A percentile compares a stretch with the other conserved stretches of the same genome.
Evolutionary conservation across 257 asterid species (phyloP).

Genomic region (Misopates orontium): DNA sequence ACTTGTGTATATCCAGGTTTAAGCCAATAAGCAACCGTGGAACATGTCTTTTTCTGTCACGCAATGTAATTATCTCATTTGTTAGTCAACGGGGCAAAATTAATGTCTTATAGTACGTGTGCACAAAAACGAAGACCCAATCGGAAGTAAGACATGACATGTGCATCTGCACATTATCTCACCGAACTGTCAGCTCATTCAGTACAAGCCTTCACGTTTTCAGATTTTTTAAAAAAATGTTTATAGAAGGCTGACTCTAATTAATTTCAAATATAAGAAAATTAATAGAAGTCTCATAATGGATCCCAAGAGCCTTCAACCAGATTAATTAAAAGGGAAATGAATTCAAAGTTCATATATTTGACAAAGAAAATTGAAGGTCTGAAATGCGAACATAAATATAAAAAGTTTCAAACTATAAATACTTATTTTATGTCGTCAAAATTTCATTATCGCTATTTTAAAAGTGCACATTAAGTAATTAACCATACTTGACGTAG

Average conservation of each 20-base stretch:
- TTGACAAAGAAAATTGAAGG: no score
- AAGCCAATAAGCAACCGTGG: constrained; percentile 18
- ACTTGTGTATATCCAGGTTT: neutral
- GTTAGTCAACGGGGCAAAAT: constrained; percentile 41
- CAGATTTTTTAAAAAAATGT: neutral
- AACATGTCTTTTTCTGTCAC: constrained; percentile 27
- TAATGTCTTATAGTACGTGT: constrained; percentile 36
- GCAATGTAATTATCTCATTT: constrained; percentile 24
- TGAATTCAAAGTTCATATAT: no score
- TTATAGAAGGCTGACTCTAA: constrained; percentile 8
- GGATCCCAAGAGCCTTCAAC: constrained; percentile 17
- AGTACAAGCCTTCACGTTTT: constrained; percentile 36
- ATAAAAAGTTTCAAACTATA: no score
- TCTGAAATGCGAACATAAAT: no score
- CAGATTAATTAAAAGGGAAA: neutral
- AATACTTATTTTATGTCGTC: no score
- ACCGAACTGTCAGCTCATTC: constrained; percentile 45
- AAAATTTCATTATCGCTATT: no score
- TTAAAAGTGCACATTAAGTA: no score
- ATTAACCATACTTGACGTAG: no score
- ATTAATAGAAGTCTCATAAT: neutral
- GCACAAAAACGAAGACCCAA: constrained; percentile 20
- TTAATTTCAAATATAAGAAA: neutral
- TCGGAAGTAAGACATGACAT: constrained; percentile 45
- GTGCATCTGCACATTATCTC: constrained; percentile 40